phyloP scores from a whole-genome alignment of 2,329 filamentous ascomycete species.

The Trichoderma oligosporum region DNA sequence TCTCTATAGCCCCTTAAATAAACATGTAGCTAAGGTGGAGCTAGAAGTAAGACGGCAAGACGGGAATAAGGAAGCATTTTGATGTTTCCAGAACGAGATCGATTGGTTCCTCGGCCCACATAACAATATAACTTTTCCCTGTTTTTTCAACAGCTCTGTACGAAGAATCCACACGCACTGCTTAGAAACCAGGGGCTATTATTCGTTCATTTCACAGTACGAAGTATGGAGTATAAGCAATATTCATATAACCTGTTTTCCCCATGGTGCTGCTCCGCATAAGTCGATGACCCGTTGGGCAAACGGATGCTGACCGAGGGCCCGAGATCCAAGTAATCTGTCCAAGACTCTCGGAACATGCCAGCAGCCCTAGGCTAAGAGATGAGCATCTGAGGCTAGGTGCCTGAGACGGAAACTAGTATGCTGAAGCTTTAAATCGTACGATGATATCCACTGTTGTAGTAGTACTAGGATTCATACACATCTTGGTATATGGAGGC shows the following conservation, averaged over 20 bases:
- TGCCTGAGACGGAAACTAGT: not conserved
- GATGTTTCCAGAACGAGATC: not conserved
- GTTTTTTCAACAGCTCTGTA: not conserved
- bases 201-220: no score
- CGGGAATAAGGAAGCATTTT: not conserved
- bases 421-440: not conserved
- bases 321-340: not conserved
- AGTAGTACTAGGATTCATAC: no score
- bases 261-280: not conserved
- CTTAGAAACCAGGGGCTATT: no score
- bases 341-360: not conserved
- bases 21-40: not conserved
- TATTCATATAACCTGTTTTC: not conserved
- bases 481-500: no score
- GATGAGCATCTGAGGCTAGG: not conserved
- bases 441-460: not conserved
- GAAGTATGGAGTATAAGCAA: not conserved
- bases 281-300: not conserved
- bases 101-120: not conserved
- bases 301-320: not conserved
- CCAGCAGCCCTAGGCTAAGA: not conserved
- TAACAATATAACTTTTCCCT: not conserved
- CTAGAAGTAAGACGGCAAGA: not conserved
- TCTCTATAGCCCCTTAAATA: not conserved
- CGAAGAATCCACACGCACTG: no score